These are phyloP conservation scores for Verticillium isaacii DNA, from an alignment of 2,329 filamentous ascomycete genomes.

Conservation along the genomic window DNA sequence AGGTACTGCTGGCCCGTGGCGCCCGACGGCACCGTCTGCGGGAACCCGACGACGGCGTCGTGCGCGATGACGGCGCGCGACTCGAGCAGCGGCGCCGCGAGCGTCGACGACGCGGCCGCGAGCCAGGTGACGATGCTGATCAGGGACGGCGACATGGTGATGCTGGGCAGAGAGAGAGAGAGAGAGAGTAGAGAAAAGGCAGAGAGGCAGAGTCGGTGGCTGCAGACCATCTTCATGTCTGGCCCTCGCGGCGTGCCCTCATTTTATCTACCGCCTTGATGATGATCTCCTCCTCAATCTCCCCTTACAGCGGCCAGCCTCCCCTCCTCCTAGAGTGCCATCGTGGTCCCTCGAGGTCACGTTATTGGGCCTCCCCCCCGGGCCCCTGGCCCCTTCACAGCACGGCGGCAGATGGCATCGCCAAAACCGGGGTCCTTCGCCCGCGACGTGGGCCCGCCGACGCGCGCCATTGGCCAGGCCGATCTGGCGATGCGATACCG, in stretches of 20 bases:
- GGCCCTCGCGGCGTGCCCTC: too few relatives aligned
- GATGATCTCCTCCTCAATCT: not conserved
- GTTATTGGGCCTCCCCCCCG: not conserved
- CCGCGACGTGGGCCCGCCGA: not conserved
- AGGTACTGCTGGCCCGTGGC: constrained; percentile 21
- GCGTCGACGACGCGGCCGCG: constrained; percentile 7
- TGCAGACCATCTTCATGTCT: too few relatives aligned
- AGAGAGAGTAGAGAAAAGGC: not conserved
- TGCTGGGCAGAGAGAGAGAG: too few relatives aligned
- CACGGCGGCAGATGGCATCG: not conserved
- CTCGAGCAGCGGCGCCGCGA: constrained; percentile 17
- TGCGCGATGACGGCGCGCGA: constrained; percentile 23
- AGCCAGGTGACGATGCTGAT: constrained; percentile 11
- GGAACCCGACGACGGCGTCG: constrained; percentile 25
- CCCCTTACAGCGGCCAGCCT: too few relatives aligned
- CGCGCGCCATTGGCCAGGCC: not conserved
- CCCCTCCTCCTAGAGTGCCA: not conserved
- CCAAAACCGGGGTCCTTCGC: not conserved
- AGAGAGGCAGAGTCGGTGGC: not conserved
- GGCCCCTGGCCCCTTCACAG: not conserved
- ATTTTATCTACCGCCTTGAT: too few relatives aligned
- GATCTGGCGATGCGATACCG: not conserved
- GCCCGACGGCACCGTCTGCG: constrained; percentile 22
- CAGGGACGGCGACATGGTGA: constrained; percentile 10
- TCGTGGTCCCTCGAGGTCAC: not conserved